Conservation (phyloP, 768 basidiomycete species). For the Rhodotorula sphaerocarpa region DNA sequence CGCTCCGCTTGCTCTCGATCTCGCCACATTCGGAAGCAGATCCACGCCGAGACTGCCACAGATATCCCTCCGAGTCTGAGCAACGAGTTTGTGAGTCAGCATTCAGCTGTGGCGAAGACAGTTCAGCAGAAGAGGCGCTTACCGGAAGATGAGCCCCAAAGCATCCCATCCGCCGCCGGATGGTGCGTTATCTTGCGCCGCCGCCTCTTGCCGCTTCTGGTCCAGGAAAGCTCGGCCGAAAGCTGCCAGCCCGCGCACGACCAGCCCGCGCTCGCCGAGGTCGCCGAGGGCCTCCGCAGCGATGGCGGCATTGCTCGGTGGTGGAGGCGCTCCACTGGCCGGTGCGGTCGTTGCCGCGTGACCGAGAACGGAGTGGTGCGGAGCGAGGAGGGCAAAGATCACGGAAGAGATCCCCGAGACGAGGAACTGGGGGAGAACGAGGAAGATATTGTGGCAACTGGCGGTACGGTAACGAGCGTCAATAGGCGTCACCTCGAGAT, state of each 20-base stretch:
- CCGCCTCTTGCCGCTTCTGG: background rate
- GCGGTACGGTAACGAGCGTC: background rate
- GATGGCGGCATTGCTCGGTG: background rate
- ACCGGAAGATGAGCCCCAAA: slow-evolving; percentile 32
- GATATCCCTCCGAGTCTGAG: slow-evolving; percentile 30
- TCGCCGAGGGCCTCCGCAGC: background rate
- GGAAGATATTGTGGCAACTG: slow-evolving; percentile 84
- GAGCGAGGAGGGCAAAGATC: slow-evolving; percentile 78
- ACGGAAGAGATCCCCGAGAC: slow-evolving; percentile 77
- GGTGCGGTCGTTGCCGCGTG: background rate
- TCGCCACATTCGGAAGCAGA: slow-evolving; percentile 28
- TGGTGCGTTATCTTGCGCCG: background rate
- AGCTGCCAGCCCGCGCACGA: background rate
- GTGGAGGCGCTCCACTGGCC: background rate
- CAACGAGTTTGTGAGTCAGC: background rate
- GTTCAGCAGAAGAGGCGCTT: background rate
- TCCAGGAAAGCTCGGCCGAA: slow-evolving; percentile 1
- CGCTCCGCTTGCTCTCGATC: background rate
- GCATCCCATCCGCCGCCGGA: slow-evolving; percentile 11
- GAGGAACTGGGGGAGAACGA: slow-evolving; percentile 90
- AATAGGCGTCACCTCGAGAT: background rate
- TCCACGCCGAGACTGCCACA: slow-evolving; percentile 10
- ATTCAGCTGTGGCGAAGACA: no score
- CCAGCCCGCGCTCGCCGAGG: background rate
- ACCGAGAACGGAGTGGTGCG: slow-evolving; percentile 40